Evolutionary conservation across 1,139 yeast genomes (phyloP), one percentile per base, ranked within the genome.

Genomic region (Debaryomyces fabryi): DNA sequence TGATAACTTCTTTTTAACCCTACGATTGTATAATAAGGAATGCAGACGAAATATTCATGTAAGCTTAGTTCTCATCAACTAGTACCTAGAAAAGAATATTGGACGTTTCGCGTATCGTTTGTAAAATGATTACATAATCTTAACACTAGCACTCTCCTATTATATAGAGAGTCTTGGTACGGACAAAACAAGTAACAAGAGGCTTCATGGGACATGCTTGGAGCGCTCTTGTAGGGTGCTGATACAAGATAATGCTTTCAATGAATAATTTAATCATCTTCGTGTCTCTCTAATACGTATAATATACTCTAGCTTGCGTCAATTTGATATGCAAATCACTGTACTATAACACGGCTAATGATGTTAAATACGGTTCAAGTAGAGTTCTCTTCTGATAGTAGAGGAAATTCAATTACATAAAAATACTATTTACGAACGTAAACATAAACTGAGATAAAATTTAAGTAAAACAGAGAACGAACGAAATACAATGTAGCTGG

Each of bases 101-200:
- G 43, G 36, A 40, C 43, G 43, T 40, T 27, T 25, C 43, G 43
- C 33, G 33, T 20, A 37, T 36, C 39, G 10, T 20, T 20, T 8
- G 12, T 12, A n/a, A 9, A 40, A 29, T 16, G n/a, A 40, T 40
- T 40, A 40, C 43, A 40, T 40, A 40, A 40, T 18, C 43, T 25
- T 30, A 18, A 10, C 1, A 29, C 7, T 18, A 9, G 12, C 9
- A 20, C 23, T 18, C 42, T 39, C 43, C 43, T 40, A 40, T 30
- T 40, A 30, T 20, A n/a, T 12, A 6, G 20, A 15, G 35, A 32
- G 21, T 4, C 8, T 2, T 21, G 24, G 8, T 21, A 6, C 20
- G 4, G 20, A 18, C 20, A 18, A 18, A 4, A 4, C 3, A 18
- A 18, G 20, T 18, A 18, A 4, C 20, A 18, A 18, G 20, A 18